A percentile compares a stretch with the other conserved stretches of the same genome.
Conservation (phyloP, 2,329 filamentous ascomycete species). For the Ploettnerulaceae sp. region DNA sequence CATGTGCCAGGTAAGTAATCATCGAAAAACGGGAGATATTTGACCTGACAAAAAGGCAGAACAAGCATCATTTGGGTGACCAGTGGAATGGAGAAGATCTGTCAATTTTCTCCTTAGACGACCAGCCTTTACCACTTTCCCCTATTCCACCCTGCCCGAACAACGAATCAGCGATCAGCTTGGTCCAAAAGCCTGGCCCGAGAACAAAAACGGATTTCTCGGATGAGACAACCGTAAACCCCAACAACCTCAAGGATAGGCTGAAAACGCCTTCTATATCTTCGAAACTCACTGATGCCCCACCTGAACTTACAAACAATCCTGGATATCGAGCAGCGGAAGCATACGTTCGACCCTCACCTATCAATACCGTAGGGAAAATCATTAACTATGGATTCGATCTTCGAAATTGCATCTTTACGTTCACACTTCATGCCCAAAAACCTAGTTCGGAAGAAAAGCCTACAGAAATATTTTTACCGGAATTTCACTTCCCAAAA, state of each 20-base stretch:
- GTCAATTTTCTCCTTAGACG: conserved; percentile 82
- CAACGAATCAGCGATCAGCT: conserved; percentile 45
- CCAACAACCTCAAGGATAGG: conserved; percentile 68
- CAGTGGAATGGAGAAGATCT: conserved; percentile 97
- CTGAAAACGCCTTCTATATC: conserved; percentile 65
- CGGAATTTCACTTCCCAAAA: conserved; percentile 86
- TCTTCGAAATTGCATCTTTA: conserved; percentile 72
- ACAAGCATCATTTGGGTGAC: conserved; percentile 84
- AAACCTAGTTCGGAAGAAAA: conserved; percentile 54
- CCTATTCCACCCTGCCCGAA: conserved; percentile 42
- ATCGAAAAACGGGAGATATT: not conserved
- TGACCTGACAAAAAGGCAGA: conserved; percentile 45
- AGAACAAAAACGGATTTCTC: conserved; percentile 40
- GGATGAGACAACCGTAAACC: conserved; percentile 59
- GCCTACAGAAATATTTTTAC: conserved; percentile 80
- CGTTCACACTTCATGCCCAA: conserved; percentile 61
- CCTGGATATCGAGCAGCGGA: conserved; percentile 85
- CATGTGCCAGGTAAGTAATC: conserved; percentile 54
- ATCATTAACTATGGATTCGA: conserved; percentile 75
- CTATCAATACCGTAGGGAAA: conserved; percentile 68
- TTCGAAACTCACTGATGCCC: conserved; percentile 47
- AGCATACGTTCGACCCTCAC: conserved; percentile 83
- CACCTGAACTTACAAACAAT: conserved; percentile 54
- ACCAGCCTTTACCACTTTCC: conserved; percentile 57
- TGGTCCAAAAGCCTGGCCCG: conserved; percentile 38